These are phyloP conservation scores for Penicillium hordei DNA, from an alignment of 2,329 filamentous ascomycete genomes.

Conservation along the genomic window DNA sequence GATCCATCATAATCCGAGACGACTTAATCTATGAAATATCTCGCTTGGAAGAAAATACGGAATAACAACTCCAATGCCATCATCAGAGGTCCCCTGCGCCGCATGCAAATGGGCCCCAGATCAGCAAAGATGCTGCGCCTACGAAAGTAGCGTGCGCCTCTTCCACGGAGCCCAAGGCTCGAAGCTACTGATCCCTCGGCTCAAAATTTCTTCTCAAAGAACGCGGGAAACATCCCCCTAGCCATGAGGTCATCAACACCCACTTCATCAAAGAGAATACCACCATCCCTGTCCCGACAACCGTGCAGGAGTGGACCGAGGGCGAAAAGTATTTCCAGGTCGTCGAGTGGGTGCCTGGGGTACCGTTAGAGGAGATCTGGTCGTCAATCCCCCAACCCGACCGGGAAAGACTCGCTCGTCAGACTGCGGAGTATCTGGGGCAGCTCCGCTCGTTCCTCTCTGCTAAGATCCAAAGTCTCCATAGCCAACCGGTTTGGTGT, in stretches of 20 bases:
- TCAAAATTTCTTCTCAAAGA: slow-evolving; percentile 11
- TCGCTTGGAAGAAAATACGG: not conserved
- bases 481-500: slow-evolving; percentile 12
- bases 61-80: not conserved
- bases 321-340: slow-evolving; percentile 4
- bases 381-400: slow-evolving; percentile 6
- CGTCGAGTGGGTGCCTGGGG: slow-evolving; percentile 8
- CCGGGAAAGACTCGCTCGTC: not conserved
- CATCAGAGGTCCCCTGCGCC: not conserved
- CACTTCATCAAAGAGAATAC: slow-evolving; percentile 1
- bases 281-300: not conserved
- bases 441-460: slow-evolving; percentile 16
- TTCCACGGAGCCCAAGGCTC: slow-evolving; percentile 5
- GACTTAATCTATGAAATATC: not conserved
- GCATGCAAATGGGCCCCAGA: slow-evolving; percentile 7
- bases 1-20: not conserved
- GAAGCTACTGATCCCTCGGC: slow-evolving; percentile 4
- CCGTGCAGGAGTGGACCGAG: slow-evolving; percentile 6
- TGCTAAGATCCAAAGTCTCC: slow-evolving; percentile 15
- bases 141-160: slow-evolving; percentile 7
- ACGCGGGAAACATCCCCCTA: not conserved
- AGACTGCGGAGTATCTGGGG: slow-evolving; percentile 2
- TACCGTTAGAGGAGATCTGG: slow-evolving; percentile 6
- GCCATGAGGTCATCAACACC: slow-evolving; percentile 9
- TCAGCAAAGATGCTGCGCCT: not conserved